Percentiles rank a stretch among this genome's conserved stretches.
These are phyloP conservation scores for Amphicarpaea edgeworthii DNA, from an alignment of 306 rosid genomes.

Conservation along the genomic window DNA sequence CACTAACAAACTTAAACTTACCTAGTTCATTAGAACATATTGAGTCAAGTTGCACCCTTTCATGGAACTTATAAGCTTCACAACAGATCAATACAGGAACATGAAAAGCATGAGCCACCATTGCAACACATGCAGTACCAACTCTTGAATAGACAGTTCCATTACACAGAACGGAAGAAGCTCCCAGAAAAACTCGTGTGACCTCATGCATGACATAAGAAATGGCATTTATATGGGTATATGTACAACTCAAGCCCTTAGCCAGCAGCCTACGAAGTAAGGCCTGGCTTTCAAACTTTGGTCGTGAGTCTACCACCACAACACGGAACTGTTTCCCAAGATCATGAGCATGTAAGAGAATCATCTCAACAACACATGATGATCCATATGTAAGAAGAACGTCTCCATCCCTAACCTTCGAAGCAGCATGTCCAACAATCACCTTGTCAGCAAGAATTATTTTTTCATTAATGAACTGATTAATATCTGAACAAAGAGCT, in stretches of 20 bases:
- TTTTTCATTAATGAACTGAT: conserved; percentile 75
- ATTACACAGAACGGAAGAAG: conserved; percentile 73
- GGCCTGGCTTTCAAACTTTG: conserved; percentile 84
- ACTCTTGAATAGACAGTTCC: conserved; percentile 91
- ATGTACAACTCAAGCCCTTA: conserved; percentile 80
- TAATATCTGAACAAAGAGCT: conserved; percentile 71
- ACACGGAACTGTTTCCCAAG: conserved; percentile 84
- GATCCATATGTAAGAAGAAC: conserved; percentile 84
- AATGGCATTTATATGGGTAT: conserved; percentile 83
- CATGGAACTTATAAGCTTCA: conserved; percentile 92
- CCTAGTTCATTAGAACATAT: conserved; percentile 89
- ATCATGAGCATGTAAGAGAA: conserved; percentile 71
- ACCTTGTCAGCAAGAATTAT: conserved; percentile 84
- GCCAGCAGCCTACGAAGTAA: conserved; percentile 70
- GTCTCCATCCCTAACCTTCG: conserved; percentile 83
- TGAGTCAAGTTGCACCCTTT: conserved; percentile 95
- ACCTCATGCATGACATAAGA: conserved; percentile 91
- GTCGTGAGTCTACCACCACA: conserved; percentile 87
- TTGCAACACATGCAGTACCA: conserved; percentile 89
- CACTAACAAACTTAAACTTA: conserved; percentile 44
- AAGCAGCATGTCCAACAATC: conserved; percentile 73
- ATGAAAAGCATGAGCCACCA: conserved; percentile 84
- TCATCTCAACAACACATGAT: conserved; percentile 79
- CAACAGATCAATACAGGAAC: conserved; percentile 92
- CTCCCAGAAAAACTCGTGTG: conserved; percentile 81